Evolutionary conservation across 345 rosid genomes (phyloP), one percentile per base, ranked within the genome.

Genomic region (Alliaria petiolata): DNA sequence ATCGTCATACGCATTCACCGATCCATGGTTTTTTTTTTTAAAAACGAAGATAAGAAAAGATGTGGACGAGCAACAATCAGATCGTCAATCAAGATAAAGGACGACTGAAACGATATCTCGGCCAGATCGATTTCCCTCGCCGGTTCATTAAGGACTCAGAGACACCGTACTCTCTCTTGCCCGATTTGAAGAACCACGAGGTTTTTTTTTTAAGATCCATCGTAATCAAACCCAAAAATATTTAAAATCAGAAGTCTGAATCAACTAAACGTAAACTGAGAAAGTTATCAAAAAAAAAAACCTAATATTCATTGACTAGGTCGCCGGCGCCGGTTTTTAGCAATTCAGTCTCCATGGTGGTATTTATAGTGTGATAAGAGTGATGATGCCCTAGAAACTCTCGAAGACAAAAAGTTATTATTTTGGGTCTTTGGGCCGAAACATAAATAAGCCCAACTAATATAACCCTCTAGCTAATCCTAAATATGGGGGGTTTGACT

Each of bases 31-130:
- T 26, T 7, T 1, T 4, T 5, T n/a, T n/a, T n/a, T n/a, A n/a
- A n/a, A n/a, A 49, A 49, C 4, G n/a, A 4, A 33, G 3, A 16
- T 3, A 9, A 8, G 33, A n/a, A 34, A 55, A 9, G 6, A 6
- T 76, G 75, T 76, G 45, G 79, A 76, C 75, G 19, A 76, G 79
- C 45, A 75, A 75, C 79, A 75, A 75, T 75, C 79, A 54, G 64
- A 61, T 62, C 75, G 79, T 54, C 55, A 53, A 75, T 52, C 35
- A 53, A 42, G n/a, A n/a, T 3, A 50, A 6, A 53, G 30, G 55
- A 76, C 79, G 79, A 76, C 70, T 54, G 79, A 76, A 76, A 76
- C 79, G 79, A 76, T 76, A 76, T 76, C 79, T 69, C 70, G 70
- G 75, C 75, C 75, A 10, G 1, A 53, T 75, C 15, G 12, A 33